These are phyloP conservation scores for Byssothecium circinans DNA, from an alignment of 2,329 filamentous ascomycete genomes.

Conservation along the genomic window DNA sequence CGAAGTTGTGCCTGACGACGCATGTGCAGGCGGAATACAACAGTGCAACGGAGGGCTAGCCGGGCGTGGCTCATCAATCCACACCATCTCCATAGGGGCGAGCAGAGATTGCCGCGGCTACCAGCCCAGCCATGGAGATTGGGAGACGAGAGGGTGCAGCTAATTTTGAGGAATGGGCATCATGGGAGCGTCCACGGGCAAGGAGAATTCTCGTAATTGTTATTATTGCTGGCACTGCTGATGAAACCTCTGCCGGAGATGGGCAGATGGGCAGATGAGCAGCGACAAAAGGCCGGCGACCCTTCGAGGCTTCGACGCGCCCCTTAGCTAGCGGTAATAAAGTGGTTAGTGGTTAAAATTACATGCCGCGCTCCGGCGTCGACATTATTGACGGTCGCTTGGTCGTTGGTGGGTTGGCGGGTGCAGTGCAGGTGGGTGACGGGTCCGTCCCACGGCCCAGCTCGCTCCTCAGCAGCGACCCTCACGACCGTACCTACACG, in stretches of 20 bases:
- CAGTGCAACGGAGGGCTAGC: too few relatives aligned
- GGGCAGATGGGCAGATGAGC: background rate
- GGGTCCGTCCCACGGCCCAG: background rate
- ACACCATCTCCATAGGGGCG: conserved; percentile 7
- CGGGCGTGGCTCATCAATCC: too few relatives aligned
- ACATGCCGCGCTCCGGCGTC: conserved; percentile 4
- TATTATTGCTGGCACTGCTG: too few relatives aligned
- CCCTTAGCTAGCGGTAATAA: conserved; percentile 8
- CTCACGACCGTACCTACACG: conserved; percentile 10
- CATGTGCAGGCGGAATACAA: conserved; percentile 16
- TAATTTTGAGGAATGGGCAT: too few relatives aligned
- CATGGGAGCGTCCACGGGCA: too few relatives aligned
- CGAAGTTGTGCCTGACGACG: conserved; percentile 33
- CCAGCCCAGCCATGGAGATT: too few relatives aligned
- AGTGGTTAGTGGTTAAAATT: conserved; percentile 9
- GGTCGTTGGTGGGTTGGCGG: conserved; percentile 11
- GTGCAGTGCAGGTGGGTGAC: conserved; percentile 5
- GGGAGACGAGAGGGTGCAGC: too few relatives aligned
- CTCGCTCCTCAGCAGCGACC: conserved; percentile 6
- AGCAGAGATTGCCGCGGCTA: too few relatives aligned
- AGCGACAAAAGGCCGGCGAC: background rate
- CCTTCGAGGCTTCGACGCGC: background rate
- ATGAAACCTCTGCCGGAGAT: background rate
- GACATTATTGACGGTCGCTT: too few relatives aligned
- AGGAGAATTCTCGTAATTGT: too few relatives aligned